Base-by-base conservation (phyloP, 495 filamentous ascomycete genomes). In the Neurospora sp. region DNA sequence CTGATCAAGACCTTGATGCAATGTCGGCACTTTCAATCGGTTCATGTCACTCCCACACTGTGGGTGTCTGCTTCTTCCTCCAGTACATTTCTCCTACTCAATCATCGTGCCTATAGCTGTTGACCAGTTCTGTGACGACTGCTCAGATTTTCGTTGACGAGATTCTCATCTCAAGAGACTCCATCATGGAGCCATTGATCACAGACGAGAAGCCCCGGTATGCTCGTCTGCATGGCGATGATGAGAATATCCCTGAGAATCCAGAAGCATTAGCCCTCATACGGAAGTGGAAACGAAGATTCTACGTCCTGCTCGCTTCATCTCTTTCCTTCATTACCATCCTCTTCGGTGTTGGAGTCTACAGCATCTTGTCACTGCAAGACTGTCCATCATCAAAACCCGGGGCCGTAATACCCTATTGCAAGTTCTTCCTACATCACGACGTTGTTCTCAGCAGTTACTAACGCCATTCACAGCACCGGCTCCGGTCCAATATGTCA, bases 401-500 rank as follows among this genome's bases (percentile, higher is more conserved):
- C 2, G 71, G 45, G 2, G 40, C n/a, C 20, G 53, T 72, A 5
- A 72, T 72, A 70, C 71, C 71, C 1, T 72, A 70, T 42, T 72
- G 71, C 68, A 72, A 22, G 61, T 27, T 68, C 9, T 10, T 8
- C 4, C 44, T 17, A 20, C n/a, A 8, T n/a, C 6, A 17, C 42
- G 8, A 16, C 9, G 40, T 17, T 17, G 4, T 59, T 71, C 31
- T 38, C 27, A 42, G 5, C 27, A 20, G 9, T 16, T 16, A 31
- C 69, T 70, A 35, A 70, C 69, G 61, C 22, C 1, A n/a, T 12
- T 12, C 8, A 70, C 9, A 75, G 75, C 70, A 9, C 75, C 75
- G 1, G 71, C 74, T 14, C 72, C 74, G 9, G 69, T 77, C 7
- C 45, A 40, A 16, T 77, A 75, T 16, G 48, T 74, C 70, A 77